A percentile compares a stretch with the other conserved stretches of the same genome.
These are phyloP conservation scores for Leonotis leonurus DNA, from an alignment of 257 asterid genomes.

Conservation along the genomic window DNA sequence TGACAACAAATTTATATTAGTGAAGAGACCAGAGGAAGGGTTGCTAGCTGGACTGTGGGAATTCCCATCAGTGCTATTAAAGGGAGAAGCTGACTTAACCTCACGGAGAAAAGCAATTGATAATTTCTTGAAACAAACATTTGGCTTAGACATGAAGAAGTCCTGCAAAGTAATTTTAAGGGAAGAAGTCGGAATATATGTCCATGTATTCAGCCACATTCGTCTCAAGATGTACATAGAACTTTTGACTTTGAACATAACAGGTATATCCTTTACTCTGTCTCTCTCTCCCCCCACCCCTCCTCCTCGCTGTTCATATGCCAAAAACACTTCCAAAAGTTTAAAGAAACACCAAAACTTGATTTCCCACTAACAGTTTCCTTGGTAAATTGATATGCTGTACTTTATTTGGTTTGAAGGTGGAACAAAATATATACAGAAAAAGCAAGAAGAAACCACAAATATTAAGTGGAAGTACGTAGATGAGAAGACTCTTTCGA, in stretches of 20 bases:
- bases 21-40: constrained; percentile 83
- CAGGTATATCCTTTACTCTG: constrained; percentile 37
- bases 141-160: constrained; percentile 42
- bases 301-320: neutral
- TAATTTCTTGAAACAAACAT: constrained; percentile 52
- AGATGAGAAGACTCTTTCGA: constrained; percentile 49
- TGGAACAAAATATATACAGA: constrained; percentile 23
- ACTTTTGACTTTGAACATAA: constrained; percentile 47
- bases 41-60: constrained; percentile 99
- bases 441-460: constrained; percentile 27
- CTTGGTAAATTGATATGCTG: constrained; percentile 6
- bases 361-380: constrained; percentile 2
- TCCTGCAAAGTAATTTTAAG: constrained; percentile 54
- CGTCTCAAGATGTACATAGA: constrained; percentile 92
- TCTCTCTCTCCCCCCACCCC: neutral
- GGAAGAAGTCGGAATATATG: constrained; percentile 79
- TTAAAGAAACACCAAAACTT: neutral
- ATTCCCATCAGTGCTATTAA: constrained; percentile 80
- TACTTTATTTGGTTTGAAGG: constrained; percentile 40
- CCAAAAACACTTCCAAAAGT: neutral
- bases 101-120: constrained; percentile 58
- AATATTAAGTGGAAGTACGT: constrained; percentile 62
- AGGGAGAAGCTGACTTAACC: constrained; percentile 54
- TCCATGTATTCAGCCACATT: constrained; percentile 76
- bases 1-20: constrained; percentile 58